These are phyloP conservation scores for Globisporangium emineosum DNA, from an alignment of 352 stramenopile genomes.

Conservation along the genomic window DNA sequence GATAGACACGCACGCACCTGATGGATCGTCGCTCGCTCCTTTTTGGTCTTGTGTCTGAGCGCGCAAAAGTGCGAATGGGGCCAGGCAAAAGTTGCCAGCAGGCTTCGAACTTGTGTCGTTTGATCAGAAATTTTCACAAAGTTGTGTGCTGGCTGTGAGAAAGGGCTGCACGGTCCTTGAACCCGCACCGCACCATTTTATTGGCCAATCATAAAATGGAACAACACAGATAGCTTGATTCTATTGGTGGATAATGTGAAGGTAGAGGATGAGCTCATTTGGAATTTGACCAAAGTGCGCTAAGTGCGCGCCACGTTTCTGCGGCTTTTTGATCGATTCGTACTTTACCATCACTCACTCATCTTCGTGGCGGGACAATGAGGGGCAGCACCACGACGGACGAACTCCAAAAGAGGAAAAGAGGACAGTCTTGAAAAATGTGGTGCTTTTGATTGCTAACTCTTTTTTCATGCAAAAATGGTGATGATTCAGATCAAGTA, in stretches of 20 bases:
- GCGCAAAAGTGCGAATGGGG: constrained; percentile 6
- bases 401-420: background rate
- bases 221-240: background rate
- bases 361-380: background rate
- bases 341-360: background rate
- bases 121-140: background rate
- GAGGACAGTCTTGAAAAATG: too few species aligned
- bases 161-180: background rate
- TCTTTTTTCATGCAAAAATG: too few species aligned
- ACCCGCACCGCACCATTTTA: background rate
- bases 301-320: background rate
- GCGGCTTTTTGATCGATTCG: background rate
- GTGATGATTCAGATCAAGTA: too few species aligned
- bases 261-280: background rate
- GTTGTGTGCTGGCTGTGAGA: too few species aligned
- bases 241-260: background rate
- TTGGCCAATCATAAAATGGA: background rate
- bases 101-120: too few species aligned
- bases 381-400: background rate
- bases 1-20: background rate
- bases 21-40: background rate
- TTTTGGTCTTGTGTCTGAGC: background rate
- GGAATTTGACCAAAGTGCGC: background rate
- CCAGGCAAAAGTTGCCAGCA: too few species aligned
- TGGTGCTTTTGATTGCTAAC: too few species aligned